Percentiles rank a stretch among this genome's conserved stretches.
These are phyloP conservation scores for Chrysanthemum seticuspe DNA, from an alignment of 129 eudicot genomes.

Conservation along the genomic window DNA sequence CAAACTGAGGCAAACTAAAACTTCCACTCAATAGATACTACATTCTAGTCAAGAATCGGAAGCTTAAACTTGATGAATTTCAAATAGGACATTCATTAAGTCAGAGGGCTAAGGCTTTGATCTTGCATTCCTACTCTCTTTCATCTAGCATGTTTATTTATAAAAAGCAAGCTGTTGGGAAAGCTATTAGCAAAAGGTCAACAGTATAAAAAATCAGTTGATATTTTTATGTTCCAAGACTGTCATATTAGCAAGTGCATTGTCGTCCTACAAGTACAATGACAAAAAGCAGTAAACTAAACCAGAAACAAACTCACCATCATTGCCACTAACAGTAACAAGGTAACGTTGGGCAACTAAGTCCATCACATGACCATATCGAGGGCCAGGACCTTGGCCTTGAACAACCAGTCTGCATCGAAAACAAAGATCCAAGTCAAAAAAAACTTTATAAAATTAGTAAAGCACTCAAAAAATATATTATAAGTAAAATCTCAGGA, in stretches of 20 bases:
- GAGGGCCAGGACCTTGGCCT: constrained; percentile 94
- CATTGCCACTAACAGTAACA: constrained; percentile 94
- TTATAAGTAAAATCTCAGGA: constrained; percentile 2
- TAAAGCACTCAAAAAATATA: background rate
- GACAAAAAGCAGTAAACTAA: background rate
- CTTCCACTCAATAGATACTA: background rate
- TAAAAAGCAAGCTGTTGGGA: background rate
- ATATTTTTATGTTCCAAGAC: too few species aligned
- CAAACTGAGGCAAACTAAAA: background rate
- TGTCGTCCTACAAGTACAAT: too few species aligned
- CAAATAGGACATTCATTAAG: background rate
- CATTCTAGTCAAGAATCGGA: background rate
- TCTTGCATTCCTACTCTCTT: background rate
- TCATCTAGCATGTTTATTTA: background rate
- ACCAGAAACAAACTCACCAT: constrained; percentile 59
- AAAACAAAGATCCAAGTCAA: constrained; percentile 23
- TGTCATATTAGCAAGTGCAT: background rate
- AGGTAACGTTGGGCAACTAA: constrained; percentile 95
- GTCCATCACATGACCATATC: constrained; percentile 98
- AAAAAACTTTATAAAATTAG: constrained; percentile 7
- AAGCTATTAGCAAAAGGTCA: background rate
- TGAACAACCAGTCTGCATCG: constrained; percentile 88
- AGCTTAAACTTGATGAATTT: background rate
- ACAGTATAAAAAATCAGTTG: too few species aligned
- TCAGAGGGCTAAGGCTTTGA: background rate